Conservation (phyloP, 306 rosid species). For the Rubus idaeus region DNA sequence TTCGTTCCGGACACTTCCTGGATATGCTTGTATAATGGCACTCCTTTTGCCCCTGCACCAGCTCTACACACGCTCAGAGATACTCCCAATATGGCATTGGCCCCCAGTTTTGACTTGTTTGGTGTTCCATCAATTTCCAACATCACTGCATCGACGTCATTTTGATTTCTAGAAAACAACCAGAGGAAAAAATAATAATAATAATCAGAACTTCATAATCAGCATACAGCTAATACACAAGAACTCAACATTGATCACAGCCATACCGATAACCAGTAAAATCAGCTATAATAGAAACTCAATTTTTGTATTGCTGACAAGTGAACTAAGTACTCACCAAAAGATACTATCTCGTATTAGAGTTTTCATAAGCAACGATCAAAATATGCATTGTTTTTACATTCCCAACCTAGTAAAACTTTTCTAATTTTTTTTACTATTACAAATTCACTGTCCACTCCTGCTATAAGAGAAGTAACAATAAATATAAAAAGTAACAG, state of each 20-base stretch:
- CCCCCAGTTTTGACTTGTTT: conserved; percentile 93
- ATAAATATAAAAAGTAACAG: neutral
- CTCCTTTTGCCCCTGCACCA: conserved; percentile 92
- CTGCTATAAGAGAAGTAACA: neutral
- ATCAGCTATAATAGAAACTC: neutral
- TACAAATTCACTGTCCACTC: neutral
- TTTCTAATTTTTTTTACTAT: neutral
- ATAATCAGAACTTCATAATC: conserved; percentile 25
- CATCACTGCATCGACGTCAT: conserved; percentile 85
- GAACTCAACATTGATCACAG: neutral
- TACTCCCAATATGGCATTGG: conserved; percentile 97
- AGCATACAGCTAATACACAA: conserved; percentile 21
- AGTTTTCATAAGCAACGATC: neutral
- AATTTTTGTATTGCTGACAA: neutral
- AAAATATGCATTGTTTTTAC: neutral
- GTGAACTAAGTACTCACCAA: too few relatives aligned
- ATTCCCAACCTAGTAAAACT: neutral
- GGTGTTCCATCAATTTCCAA: conserved; percentile 96
- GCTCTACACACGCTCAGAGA: conserved; percentile 93
- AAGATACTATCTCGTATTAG: too few relatives aligned
- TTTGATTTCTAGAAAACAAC: conserved; percentile 65
- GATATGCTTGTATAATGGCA: conserved; percentile 87
- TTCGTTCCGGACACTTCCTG: conserved; percentile 84
- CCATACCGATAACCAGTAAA: neutral
- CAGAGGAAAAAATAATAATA: neutral